Conservation (phyloP, 352 stramenopile species). For the Globisporangium apiculatum region DNA sequence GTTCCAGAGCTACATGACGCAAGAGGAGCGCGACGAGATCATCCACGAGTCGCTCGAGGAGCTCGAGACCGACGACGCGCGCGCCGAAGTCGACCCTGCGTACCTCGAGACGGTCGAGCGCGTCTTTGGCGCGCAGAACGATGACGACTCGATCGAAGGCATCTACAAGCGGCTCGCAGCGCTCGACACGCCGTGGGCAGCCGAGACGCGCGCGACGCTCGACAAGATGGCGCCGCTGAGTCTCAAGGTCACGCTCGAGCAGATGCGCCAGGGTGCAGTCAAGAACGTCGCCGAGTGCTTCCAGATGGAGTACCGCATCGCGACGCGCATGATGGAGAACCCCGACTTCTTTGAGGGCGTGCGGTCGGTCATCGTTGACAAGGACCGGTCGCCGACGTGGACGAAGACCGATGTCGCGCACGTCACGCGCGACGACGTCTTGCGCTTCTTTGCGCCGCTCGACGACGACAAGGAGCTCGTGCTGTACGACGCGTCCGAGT, state of each 20-base stretch:
- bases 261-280: slow-evolving; percentile 85
- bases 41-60: slow-evolving; percentile 71
- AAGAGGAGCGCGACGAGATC: slow-evolving; percentile 82
- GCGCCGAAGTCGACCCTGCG: slow-evolving; percentile 69
- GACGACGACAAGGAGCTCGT: slow-evolving; percentile 72
- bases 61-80: slow-evolving; percentile 79
- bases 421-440: slow-evolving; percentile 62
- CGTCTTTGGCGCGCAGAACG: slow-evolving; percentile 69
- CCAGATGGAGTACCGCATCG: slow-evolving; percentile 92
- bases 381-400: slow-evolving; percentile 93
- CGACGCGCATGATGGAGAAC: slow-evolving; percentile 81
- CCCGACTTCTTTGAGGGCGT: slow-evolving; percentile 97
- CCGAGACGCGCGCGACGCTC: slow-evolving; percentile 77
- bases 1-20: slow-evolving; percentile 58
- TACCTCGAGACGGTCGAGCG: slow-evolving; percentile 73
- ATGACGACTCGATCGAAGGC: slow-evolving; percentile 68
- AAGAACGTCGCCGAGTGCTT: slow-evolving; percentile 89
- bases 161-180: slow-evolving; percentile 53
- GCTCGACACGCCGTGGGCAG: slow-evolving; percentile 66
- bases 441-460: slow-evolving; percentile 76
- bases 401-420: slow-evolving; percentile 43
- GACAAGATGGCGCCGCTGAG: slow-evolving; percentile 90
- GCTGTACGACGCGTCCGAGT: slow-evolving; percentile 29
- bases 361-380: slow-evolving; percentile 94
- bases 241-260: slow-evolving; percentile 92